Conservation (phyloP, 208 protist species). For the Wallacemonas sp. region DNA sequence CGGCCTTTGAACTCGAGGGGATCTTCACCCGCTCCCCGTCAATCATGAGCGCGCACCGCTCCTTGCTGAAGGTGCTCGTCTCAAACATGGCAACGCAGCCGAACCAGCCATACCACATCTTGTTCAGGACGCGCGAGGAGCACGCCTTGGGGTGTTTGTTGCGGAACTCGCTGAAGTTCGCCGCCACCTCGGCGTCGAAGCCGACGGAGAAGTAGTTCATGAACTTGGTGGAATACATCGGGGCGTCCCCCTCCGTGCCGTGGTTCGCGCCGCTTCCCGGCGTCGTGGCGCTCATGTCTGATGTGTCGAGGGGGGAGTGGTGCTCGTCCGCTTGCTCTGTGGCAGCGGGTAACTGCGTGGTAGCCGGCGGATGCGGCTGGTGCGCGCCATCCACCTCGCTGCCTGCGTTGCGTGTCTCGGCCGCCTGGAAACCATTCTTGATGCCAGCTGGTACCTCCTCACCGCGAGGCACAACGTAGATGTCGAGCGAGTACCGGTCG, state of each 20-base stretch:
- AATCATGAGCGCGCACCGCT: slow-evolving; percentile 29
- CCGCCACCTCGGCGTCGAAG: slow-evolving; percentile 57
- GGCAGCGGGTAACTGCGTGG: neutral
- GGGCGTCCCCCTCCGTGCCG: neutral
- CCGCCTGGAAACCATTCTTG: neutral
- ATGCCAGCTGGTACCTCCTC: neutral
- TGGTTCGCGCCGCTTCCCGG: neutral
- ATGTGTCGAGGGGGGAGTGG: neutral
- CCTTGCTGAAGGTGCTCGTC: slow-evolving; percentile 32
- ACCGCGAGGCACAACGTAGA: slow-evolving; percentile 21
- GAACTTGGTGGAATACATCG: slow-evolving; percentile 29
- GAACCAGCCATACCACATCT: slow-evolving; percentile 67
- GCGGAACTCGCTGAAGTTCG: slow-evolving; percentile 51
- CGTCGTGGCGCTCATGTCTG: neutral
- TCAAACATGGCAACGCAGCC: slow-evolving; percentile 42
- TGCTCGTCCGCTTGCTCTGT: too few relatives aligned
- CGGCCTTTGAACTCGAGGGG: slow-evolving; percentile 31
- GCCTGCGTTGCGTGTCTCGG: slow-evolving; percentile 1
- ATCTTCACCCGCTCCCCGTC: slow-evolving; percentile 37
- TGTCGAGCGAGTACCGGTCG: slow-evolving; percentile 38
- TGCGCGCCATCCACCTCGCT: slow-evolving; percentile 8
- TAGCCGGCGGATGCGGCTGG: neutral
- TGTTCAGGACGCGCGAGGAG: slow-evolving; percentile 45
- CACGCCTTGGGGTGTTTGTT: slow-evolving; percentile 43
- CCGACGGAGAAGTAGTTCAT: slow-evolving; percentile 79